Base-by-base conservation (phyloP, 306 rosid species). In the Aeschynomene evenia region DNA sequence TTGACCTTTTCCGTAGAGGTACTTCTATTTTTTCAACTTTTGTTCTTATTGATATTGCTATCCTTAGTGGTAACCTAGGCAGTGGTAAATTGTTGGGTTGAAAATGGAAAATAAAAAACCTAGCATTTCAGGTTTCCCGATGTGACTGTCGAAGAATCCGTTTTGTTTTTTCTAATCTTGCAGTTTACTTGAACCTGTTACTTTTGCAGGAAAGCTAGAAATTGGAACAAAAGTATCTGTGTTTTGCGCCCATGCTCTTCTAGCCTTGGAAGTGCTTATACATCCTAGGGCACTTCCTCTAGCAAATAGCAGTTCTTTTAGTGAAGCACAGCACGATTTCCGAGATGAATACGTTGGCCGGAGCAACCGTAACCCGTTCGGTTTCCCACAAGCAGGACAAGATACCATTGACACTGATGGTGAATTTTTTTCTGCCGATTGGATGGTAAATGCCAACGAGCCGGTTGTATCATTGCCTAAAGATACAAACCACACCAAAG, bases 201-300 rank as follows among this genome's bases (percentile, higher is more conserved):
- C 71, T 63, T 82, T 16, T 81, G 77, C 83, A 94, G 97, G 96
- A 63, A 90, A 80, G 82, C 88, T 69, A 79, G 88, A 82, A 81
- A 74, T 73, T 33, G 90, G 90, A 73, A 82, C 97, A 36, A 84
- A 84, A 71, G 83, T 90, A 54, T 84, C 90, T 6, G 95, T 84
- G 46, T 94, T 94, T 79, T 90, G 98, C 63, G 82, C 84, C n/a
- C 88, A 82, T 72, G 95, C 98, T 19, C 85, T 94, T 60, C 82
- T 90, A 81, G 80, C 86, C 73, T 75, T 90, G 81, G 98, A 94
- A 70, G 91, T 90, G 70, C 94, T 94, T 48, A 77, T 94, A 78
- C 97, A 94, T 87, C 97, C 97, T 13, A 87, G 96, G 84, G 85
- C 82, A 46, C 90, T 84, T 76, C 87, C 94, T 3, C 70, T 88